phyloP scores from a whole-genome alignment of 2,329 filamentous ascomycete species.

The Bipolaris zeicola region DNA sequence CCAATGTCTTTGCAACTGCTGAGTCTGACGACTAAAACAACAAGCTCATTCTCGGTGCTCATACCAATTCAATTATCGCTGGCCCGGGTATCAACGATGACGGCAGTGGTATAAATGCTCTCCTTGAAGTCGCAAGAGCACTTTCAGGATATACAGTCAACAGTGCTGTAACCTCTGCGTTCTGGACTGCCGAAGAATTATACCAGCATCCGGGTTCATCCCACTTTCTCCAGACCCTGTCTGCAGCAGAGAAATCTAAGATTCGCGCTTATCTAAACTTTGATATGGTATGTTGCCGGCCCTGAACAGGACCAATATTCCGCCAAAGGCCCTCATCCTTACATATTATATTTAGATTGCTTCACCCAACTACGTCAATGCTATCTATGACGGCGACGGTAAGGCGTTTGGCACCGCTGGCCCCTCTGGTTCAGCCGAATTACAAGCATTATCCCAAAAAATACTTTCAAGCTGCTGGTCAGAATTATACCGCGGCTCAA shows the following conservation, averaged over 20 bases:
- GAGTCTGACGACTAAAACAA: slow-evolving; percentile 45
- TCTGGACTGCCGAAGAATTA: slow-evolving; percentile 48
- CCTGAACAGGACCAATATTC: not conserved
- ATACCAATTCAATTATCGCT: slow-evolving; percentile 45
- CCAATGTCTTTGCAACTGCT: slow-evolving; percentile 48
- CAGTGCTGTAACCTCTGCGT: slow-evolving; percentile 49
- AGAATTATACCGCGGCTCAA: slow-evolving; percentile 38
- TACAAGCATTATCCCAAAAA: slow-evolving; percentile 43
- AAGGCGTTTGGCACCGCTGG: slow-evolving; percentile 39
- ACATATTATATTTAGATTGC: slow-evolving; percentile 28
- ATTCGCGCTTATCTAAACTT: slow-evolving; percentile 52
- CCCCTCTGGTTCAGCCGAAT: slow-evolving; percentile 39
- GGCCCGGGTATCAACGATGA: slow-evolving; percentile 52
- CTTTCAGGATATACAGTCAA: slow-evolving; percentile 47
- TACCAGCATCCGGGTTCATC: slow-evolving; percentile 44
- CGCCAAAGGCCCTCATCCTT: no score
- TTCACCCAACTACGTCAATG: slow-evolving; percentile 45
- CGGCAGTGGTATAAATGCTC: slow-evolving; percentile 45
- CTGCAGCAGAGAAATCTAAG: slow-evolving; percentile 35
- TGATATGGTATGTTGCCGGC: slow-evolving; percentile 40
- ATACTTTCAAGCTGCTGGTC: slow-evolving; percentile 36
- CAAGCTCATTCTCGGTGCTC: slow-evolving; percentile 45
- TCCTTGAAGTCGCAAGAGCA: slow-evolving; percentile 46
- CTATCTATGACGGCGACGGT: slow-evolving; percentile 48
- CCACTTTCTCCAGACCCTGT: slow-evolving; percentile 39